These are phyloP conservation scores for Mollisia scopiformis DNA, from an alignment of 2,329 filamentous ascomycete species.

Conservation along the genomic window DNA sequence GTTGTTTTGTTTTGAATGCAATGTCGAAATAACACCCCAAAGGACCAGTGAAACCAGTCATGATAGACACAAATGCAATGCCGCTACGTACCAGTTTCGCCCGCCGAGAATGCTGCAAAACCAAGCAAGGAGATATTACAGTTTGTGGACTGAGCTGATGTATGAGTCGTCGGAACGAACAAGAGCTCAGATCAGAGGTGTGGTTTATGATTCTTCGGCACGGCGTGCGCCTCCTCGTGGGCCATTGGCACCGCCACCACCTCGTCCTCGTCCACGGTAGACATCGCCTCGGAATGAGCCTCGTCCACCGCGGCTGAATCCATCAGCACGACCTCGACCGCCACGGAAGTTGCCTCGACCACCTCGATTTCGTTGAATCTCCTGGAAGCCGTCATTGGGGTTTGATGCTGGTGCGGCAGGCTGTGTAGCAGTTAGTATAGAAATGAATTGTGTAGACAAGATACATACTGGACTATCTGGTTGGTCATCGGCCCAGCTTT, in stretches of 20 bases:
- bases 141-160: conserved; percentile 7
- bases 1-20: neutral
- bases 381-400: conserved; percentile 71
- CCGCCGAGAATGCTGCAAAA: conserved; percentile 31
- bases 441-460: neutral
- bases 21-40: conserved; percentile 6
- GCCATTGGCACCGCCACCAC: conserved; percentile 26
- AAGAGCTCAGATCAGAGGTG: conserved; percentile 5
- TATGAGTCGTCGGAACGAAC: conserved; percentile 7
- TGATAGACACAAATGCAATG: conserved; percentile 22
- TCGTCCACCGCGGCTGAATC: conserved; percentile 45
- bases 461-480: conserved; percentile 54
- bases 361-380: conserved; percentile 61
- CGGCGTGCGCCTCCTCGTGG: conserved; percentile 29
- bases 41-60: neutral
- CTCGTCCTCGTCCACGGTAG: conserved; percentile 37
- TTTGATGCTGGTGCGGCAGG: conserved; percentile 38
- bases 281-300: conserved; percentile 42
- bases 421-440: conserved; percentile 20
- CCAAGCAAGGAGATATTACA: conserved; percentile 32
- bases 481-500: conserved; percentile 84
- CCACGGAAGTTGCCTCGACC: conserved; percentile 51
- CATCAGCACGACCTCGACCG: conserved; percentile 50
- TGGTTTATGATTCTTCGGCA: conserved; percentile 24
- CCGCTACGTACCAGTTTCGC: conserved; percentile 19